Conservation (phyloP, 163 green algal genomes). For the Trebouxia gelatinosa region DNA sequence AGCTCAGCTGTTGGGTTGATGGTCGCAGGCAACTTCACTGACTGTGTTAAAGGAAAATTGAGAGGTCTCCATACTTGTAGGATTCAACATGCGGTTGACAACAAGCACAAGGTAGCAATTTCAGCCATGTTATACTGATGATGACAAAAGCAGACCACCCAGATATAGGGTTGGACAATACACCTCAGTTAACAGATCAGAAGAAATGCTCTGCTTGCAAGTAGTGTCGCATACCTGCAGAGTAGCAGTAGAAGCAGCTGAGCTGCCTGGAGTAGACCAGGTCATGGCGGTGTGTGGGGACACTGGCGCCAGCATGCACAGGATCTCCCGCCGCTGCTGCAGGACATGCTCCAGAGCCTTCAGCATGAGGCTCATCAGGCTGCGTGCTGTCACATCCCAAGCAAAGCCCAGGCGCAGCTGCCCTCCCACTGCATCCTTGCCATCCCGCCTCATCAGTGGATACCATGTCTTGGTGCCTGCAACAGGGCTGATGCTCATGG, state of each 20-base stretch:
- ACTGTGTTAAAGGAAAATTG: no score
- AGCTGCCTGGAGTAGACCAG: conserved; percentile 34
- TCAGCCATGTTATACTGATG: no score
- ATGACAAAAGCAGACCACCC: no score
- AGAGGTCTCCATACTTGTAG: no score
- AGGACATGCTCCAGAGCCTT: conserved; percentile 73
- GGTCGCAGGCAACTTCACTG: no score
- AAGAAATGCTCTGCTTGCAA: no score
- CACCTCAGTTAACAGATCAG: no score
- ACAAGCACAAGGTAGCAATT: no score
- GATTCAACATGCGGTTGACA: no score
- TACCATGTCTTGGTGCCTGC: conserved; percentile 54
- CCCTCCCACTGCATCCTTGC: conserved; percentile 51
- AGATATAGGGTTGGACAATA: no score
- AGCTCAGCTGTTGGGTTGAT: no score
- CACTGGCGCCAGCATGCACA: conserved; percentile 60
- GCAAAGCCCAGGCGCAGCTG: conserved; percentile 59
- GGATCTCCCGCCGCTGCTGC: conserved; percentile 64
- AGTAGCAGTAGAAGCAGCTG: conserved; percentile 25
- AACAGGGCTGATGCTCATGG: conserved; percentile 31
- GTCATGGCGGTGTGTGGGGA: conserved; percentile 15
- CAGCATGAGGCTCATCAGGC: conserved; percentile 75
- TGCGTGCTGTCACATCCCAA: conserved; percentile 70
- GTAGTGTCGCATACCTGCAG: conserved; percentile 20
- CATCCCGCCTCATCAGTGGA: conserved; percentile 52